Conservation (phyloP, 2,329 filamentous ascomycete species). For the Proliferodiscus dingleyae region DNA sequence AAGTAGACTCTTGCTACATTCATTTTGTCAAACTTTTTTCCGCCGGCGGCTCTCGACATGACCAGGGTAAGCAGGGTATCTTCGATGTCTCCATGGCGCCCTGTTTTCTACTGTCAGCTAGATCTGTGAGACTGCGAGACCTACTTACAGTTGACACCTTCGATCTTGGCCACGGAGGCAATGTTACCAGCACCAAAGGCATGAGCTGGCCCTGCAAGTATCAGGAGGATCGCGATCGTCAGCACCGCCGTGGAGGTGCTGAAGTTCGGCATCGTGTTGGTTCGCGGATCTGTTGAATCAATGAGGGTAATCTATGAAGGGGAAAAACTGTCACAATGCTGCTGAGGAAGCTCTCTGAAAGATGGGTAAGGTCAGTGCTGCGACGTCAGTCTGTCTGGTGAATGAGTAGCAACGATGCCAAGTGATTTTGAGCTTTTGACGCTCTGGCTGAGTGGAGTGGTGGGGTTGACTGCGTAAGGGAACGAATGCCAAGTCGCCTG, state of each 20-base stretch:
- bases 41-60: slow-evolving; percentile 56
- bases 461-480: not conserved
- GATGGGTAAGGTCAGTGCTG: slow-evolving; percentile 4
- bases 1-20: slow-evolving; percentile 89
- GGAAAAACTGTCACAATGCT: slow-evolving; percentile 4
- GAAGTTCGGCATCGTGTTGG: slow-evolving; percentile 26
- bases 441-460: slow-evolving; percentile 1
- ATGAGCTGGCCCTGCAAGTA: slow-evolving; percentile 62
- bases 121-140: not conserved
- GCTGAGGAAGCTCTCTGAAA: slow-evolving; percentile 4
- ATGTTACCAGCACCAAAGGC: slow-evolving; percentile 91
- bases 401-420: slow-evolving; percentile 5
- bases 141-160: slow-evolving; percentile 72
- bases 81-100: slow-evolving; percentile 89
- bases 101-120: slow-evolving; percentile 34
- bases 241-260: slow-evolving; percentile 25
- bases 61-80: slow-evolving; percentile 73
- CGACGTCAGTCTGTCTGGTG: not conserved
- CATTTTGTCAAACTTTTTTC: slow-evolving; percentile 84
- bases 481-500: slow-evolving; percentile 1
- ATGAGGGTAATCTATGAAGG: not conserved
- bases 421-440: not conserved
- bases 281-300: slow-evolving; percentile 1
- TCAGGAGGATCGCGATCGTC: slow-evolving; percentile 53
- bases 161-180: slow-evolving; percentile 71